Percentiles rank a stretch among this genome's conserved stretches.
Evolutionary conservation across 2,329 filamentous ascomycete genomes (phyloP).

Genomic region (Apiospora rasikravindrae): DNA sequence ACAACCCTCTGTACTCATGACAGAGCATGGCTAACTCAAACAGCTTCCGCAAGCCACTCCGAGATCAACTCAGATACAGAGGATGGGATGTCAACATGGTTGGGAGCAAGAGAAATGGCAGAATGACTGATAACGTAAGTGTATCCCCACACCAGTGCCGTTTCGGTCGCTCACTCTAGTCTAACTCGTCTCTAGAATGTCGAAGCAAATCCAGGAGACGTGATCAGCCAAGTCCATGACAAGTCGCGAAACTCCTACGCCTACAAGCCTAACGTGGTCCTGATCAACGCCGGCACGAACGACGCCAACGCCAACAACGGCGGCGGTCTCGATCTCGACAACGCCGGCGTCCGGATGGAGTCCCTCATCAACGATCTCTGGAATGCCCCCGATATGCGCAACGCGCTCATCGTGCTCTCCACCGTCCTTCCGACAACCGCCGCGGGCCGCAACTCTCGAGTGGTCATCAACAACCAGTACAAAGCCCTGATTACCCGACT

Average conservation of each 20-base stretch:
- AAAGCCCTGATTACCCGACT: slow-evolving; percentile 27
- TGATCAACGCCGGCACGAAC: slow-evolving; percentile 42
- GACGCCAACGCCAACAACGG: slow-evolving; percentile 28
- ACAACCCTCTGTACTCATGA: not conserved
- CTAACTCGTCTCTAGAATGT: slow-evolving; percentile 21
- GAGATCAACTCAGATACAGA: slow-evolving; percentile 30
- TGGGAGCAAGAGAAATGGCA: slow-evolving; percentile 28
- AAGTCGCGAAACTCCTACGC: slow-evolving; percentile 9
- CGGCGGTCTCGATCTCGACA: slow-evolving; percentile 26
- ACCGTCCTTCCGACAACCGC: slow-evolving; percentile 36
- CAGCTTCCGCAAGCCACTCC: slow-evolving; percentile 31
- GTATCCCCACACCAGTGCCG: slow-evolving; percentile 1
- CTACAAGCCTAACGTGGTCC: slow-evolving; percentile 30
- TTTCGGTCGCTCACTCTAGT: not conserved
- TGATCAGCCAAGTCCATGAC: slow-evolving; percentile 25
- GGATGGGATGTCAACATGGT: slow-evolving; percentile 37
- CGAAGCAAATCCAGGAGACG: slow-evolving; percentile 27
- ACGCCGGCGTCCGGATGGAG: slow-evolving; percentile 32
- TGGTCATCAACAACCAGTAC: slow-evolving; percentile 34
- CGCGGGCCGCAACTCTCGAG: not conserved
- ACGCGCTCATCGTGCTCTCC: slow-evolving; percentile 39
- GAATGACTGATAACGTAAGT: slow-evolving; percentile 35
- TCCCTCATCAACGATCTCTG: slow-evolving; percentile 34
- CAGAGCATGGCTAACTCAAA: not conserved
- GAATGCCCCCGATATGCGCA: slow-evolving; percentile 25